Evolutionary conservation across 345 rosid species (phyloP), one percentile per base, ranked within the genome.

Genomic region (Syzygium jambos): DNA sequence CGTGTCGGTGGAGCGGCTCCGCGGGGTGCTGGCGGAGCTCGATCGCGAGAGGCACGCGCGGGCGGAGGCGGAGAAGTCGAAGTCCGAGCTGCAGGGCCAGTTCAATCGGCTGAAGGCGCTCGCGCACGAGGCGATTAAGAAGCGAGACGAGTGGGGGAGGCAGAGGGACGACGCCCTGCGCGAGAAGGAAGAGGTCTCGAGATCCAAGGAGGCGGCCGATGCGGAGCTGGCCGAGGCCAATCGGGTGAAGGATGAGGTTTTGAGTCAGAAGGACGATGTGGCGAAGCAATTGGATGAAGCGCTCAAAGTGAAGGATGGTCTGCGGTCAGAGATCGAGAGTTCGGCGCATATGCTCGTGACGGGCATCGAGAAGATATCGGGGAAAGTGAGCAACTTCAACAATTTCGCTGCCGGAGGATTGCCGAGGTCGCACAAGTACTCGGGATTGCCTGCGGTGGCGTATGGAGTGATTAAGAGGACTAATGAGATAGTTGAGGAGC

Each of bases 401-500:
- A 96, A 94, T 87, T 96, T 96, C 80, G 52, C 95, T 2, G 94
- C 92, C 0, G 92, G 92, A 52, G 99, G 97, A 82, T 93, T 98
- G 87, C 98, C 99, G 7, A 92, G 95, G 87, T 96, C 98, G 10
- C 95, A 93, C 87, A 98, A 95, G 89, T 98, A 96, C 87, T 87
- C 92, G 1, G 99, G 99, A 17, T 89, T 96, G 89, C 95, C 96
- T 21, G 94, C 97, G 17, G 91, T 95, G 22, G 97, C 98, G 0
- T 98, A 95, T 85, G 99, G 99, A 49, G 97, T 95, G 86, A 96
- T 98, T 84, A 96, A 93, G 93, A 93, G 99, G 89, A 96, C 99
- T 9, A 95, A 98, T 89, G 99, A 98, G 90, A 94, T 98, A 11
- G 96, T 95, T 41, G 99, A 98, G 89, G 99, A 98, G 93, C 96